Base-by-base conservation (phyloP, 345 rosid species). In the Salix suchowensis region DNA sequence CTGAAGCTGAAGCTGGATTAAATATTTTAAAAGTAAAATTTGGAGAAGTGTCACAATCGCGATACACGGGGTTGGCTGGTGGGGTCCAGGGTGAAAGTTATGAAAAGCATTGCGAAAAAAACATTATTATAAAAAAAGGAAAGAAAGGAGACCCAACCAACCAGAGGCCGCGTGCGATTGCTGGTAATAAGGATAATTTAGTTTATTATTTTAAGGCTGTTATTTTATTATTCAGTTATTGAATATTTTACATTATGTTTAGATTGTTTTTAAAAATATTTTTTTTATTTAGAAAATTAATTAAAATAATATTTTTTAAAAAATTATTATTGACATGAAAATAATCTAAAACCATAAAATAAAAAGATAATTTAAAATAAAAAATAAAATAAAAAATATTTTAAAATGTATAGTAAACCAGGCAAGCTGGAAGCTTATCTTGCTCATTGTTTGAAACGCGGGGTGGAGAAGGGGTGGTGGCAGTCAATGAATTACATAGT, bases 81-180 rank as follows among this genome's bases (percentile, higher is more conserved):
- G 85, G 93, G 89, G 76, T 44, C 80, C 66, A 30, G 54, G 42
- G 67, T 55, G 79, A 77, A 68, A 76, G 76, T 67, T 60, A 64
- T 54, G 5, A 30, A 65, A 16, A 58, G 65, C 40, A 24, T 1
- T 75, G 11, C 14, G n/a, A 28, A 36, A n/a, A 13, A n/a, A 3
- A 55, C 0, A 55, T 3, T 8, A 21, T 9, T 28, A 74, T 42
- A 74, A 60, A 68, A 60, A n/a, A 39, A 26, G 36, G 11, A 66
- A 67, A 23, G 50, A 76, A 70, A 76, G 81, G 78, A 67, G 87
- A 76, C 64, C 87, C 87, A 79, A 83, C 91, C 91, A 90, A 87
- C 86, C 81, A 82, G 87, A 75, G 76, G 72, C 72, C 87, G 89
- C 86, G 86, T 85, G 92, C 83, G 14, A 10, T 78, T 78, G 86